A percentile compares a stretch with the other conserved stretches of the same genome.
Conservation (phyloP, 495 filamentous ascomycete genomes). For the Astrocystis sublimbata region DNA sequence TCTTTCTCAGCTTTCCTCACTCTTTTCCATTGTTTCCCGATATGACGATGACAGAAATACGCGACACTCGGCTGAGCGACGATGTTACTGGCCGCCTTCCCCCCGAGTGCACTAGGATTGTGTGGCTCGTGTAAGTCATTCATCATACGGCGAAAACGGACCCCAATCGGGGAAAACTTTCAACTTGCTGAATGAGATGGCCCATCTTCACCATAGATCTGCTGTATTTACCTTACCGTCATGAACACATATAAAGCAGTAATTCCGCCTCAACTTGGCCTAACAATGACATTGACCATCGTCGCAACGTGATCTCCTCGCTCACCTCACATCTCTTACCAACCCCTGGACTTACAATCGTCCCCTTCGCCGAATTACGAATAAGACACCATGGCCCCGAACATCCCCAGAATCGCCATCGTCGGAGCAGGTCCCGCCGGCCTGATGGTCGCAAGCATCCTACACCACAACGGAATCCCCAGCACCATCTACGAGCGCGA, state of each 20-base stretch:
- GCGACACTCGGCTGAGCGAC: background rate
- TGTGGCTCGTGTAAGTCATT: background rate
- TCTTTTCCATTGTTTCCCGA: background rate
- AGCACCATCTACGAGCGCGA: conserved; percentile 55
- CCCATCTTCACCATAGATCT: background rate
- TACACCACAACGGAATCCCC: conserved; percentile 42
- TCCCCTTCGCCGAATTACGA: background rate
- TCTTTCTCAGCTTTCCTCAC: background rate
- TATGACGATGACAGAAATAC: background rate
- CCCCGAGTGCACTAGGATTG: background rate
- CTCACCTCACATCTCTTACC: background rate
- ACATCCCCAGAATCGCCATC: conserved; percentile 48
- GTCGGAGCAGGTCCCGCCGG: conserved; percentile 57
- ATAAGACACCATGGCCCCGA: background rate
- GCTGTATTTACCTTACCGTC: background rate
- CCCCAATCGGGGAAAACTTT: too few species aligned
- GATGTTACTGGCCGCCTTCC: too few species aligned
- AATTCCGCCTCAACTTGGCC: background rate
- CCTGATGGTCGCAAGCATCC: conserved; percentile 52
- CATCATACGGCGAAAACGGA: background rate
- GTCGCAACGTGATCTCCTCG: background rate
- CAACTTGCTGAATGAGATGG: background rate
- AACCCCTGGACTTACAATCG: background rate
- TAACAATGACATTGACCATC: too few species aligned
- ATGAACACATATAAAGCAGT: background rate